Conservation (phyloP, 306 rosid genomes). For the Vigna radiata region DNA sequence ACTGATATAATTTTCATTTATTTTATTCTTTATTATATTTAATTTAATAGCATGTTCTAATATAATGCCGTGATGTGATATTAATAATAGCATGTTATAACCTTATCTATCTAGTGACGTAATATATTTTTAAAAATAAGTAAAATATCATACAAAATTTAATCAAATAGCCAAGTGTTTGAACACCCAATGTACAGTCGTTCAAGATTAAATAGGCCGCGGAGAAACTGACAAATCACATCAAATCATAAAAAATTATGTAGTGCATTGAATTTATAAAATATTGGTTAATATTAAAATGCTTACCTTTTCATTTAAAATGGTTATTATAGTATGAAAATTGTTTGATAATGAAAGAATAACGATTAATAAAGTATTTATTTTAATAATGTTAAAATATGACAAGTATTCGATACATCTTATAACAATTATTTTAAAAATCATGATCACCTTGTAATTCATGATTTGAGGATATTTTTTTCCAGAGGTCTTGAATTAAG, state of each 20-base stretch:
- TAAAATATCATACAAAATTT: neutral
- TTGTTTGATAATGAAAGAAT: no score
- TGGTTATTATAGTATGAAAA: no score
- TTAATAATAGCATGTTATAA: neutral
- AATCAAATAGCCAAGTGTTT: neutral
- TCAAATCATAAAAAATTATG: neutral
- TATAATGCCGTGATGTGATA: neutral
- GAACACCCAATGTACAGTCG: neutral
- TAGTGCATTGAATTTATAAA: neutral
- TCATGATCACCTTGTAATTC: no score
- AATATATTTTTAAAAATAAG: neutral
- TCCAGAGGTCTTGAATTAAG: no score
- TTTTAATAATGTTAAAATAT: no score
- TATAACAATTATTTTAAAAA: no score
- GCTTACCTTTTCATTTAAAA: no score
- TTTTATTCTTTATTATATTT: neutral
- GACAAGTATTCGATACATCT: no score
- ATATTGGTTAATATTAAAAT: neutral
- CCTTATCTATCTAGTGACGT: neutral
- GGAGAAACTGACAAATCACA: conserved; percentile 22
- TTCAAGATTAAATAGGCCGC: neutral
- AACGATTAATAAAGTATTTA: no score
- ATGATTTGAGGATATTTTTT: no score
- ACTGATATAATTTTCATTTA: neutral
- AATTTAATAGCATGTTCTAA: neutral